phyloP scores from a whole-genome alignment of 345 rosid species.

The Lenwebbia sp. region DNA sequence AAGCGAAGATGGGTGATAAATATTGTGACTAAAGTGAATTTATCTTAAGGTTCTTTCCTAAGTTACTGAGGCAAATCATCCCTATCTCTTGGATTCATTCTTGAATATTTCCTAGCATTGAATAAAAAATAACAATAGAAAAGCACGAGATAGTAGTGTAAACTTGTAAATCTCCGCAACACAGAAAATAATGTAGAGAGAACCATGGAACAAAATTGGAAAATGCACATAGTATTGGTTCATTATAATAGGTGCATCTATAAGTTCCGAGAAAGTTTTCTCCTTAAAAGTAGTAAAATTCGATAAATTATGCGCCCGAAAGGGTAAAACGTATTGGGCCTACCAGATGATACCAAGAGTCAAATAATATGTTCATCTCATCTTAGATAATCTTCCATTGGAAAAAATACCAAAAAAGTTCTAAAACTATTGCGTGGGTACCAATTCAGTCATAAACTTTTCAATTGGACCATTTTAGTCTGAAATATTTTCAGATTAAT shows the following conservation, averaged over 20 bases:
- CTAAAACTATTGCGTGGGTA: too few relatives aligned
- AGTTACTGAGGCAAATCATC: not conserved
- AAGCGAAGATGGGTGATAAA: not conserved
- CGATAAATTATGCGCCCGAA: not conserved
- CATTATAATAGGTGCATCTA: not conserved
- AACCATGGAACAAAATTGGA: not conserved
- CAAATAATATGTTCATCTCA: not conserved
- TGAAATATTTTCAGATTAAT: too few relatives aligned
- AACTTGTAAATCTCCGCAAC: not conserved
- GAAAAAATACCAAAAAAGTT: too few relatives aligned
- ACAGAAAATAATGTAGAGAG: not conserved
- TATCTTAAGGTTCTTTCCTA: not conserved
- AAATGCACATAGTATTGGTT: not conserved
- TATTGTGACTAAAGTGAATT: not conserved
- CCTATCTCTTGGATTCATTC: not conserved
- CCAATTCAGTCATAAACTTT: too few relatives aligned
- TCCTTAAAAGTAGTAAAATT: not conserved
- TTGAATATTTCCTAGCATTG: not conserved
- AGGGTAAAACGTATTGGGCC: not conserved
- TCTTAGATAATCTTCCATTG: not conserved
- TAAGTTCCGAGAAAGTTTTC: not conserved
- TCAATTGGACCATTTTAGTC: too few relatives aligned
- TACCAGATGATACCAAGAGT: not conserved
- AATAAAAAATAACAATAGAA: not conserved
- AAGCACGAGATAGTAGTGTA: not conserved